Base-by-base conservation (phyloP, 306 rosid species). In the Coriaria nepalensis region DNA sequence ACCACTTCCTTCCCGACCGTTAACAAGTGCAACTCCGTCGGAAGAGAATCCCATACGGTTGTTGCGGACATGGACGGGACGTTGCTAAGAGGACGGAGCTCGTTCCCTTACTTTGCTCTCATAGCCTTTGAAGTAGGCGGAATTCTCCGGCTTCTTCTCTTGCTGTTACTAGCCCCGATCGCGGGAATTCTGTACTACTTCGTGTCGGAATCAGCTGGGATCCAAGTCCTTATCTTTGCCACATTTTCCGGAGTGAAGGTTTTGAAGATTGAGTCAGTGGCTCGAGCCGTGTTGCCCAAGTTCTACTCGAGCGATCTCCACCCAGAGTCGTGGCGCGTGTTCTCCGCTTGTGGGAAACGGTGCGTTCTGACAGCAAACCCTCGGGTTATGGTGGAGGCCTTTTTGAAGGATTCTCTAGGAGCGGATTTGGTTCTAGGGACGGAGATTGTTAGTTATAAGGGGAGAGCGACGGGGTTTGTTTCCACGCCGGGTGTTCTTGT, bases 51-150 rank as follows among this genome's bases (percentile, higher is more conserved):
- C 0, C 79, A 83, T 41, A 54, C 88, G 0, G 88, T 88, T 47
- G 96, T 88, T 1, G 76, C 93, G 0, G 93, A 88, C 70, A 72
- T 88, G 93, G 96, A 88, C 15, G 96, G 93, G 4, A 88, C 96
- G 0, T 56, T 88, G 38, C 79, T 88, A 2, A 47, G 73, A 36
- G 93, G 94, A 1, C 53, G 88, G 0, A 88, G 88, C 64, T 81
- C 96, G 0, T 88, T 88, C 44, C 95, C 96, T 0, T 88, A 83
- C 56, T 88, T 80, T 10, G 88, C 93, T 0, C 77, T 81, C 0
- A 12, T 81, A 5, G 95, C 96, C 4, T 88, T 80, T 37, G 96
- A 88, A 32, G 79, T 65, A 2, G 93, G 96, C 5, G 96, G 96
- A 0, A 44, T 77, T 29, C 33, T 80, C 6, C 60, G 94, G 46